phyloP scores from a whole-genome alignment of 192 early-diverging fungal genomes.

The Entophlyctis luteolus region DNA sequence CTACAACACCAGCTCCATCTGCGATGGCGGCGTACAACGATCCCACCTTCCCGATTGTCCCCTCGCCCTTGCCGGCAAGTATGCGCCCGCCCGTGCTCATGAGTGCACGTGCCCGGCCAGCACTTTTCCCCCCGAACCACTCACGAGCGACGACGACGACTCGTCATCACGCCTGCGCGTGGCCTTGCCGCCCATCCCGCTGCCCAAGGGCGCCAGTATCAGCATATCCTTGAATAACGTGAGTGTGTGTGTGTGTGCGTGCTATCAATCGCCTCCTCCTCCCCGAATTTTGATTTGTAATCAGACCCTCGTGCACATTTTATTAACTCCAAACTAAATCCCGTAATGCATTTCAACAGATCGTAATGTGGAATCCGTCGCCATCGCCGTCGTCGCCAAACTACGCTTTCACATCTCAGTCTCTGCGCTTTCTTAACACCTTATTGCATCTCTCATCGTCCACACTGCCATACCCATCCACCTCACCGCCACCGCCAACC shows the following conservation, averaged over 20 bases:
- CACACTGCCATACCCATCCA: slow-evolving; percentile 51
- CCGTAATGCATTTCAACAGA: slow-evolving; percentile 39
- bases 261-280: background rate
- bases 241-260: too few relatives aligned
- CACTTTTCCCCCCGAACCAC: too few relatives aligned
- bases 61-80: too few relatives aligned
- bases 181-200: background rate
- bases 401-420: slow-evolving; percentile 65
- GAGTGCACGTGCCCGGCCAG: too few relatives aligned
- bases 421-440: slow-evolving; percentile 48
- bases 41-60: too few relatives aligned
- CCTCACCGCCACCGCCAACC: slow-evolving; percentile 54
- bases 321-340: background rate
- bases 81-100: too few relatives aligned
- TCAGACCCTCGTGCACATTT: background rate
- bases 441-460: slow-evolving; percentile 29
- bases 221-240: background rate
- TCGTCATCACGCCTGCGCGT: too few relatives aligned
- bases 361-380: slow-evolving; percentile 76
- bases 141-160: too few relatives aligned
- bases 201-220: background rate
- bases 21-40: too few relatives aligned
- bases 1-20: too few relatives aligned
- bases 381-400: slow-evolving; percentile 62
- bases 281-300: background rate